Conservation (phyloP, 2,329 filamentous ascomycete genomes). For the Cadophora sp. region DNA sequence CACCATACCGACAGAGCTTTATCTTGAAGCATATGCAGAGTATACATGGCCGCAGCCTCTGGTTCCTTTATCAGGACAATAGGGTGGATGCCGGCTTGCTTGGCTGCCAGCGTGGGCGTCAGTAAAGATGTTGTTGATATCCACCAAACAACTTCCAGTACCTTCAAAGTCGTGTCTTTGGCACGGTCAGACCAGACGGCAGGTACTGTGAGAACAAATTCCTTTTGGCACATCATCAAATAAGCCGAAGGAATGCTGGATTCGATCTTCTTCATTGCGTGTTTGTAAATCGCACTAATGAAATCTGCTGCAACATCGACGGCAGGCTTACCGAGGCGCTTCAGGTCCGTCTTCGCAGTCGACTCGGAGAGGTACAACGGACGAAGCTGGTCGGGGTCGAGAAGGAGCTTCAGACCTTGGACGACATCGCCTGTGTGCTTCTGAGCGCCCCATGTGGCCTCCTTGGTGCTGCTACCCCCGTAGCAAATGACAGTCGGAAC, state of each 20-base stretch:
- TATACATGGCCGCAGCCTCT: slow-evolving; percentile 25
- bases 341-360: slow-evolving; percentile 40
- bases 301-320: slow-evolving; percentile 51
- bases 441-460: slow-evolving; percentile 29
- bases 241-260: slow-evolving; percentile 51
- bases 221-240: slow-evolving; percentile 53
- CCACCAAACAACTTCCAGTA: slow-evolving; percentile 37
- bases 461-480: not conserved
- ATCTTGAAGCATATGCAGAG: slow-evolving; percentile 17
- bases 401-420: slow-evolving; percentile 38
- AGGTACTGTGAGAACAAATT: slow-evolving; percentile 64
- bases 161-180: slow-evolving; percentile 57
- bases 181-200: slow-evolving; percentile 64
- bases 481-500: slow-evolving; percentile 29
- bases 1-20: slow-evolving; percentile 45
- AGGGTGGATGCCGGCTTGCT: slow-evolving; percentile 19
- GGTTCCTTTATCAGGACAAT: slow-evolving; percentile 27
- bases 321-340: slow-evolving; percentile 56
- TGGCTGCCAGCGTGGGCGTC: slow-evolving; percentile 18
- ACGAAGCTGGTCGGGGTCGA: slow-evolving; percentile 38
- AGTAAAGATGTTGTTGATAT: too few species aligned
- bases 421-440: slow-evolving; percentile 24
- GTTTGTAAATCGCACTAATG: slow-evolving; percentile 46
- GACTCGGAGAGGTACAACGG: slow-evolving; percentile 30
- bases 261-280: slow-evolving; percentile 55